Evolutionary conservation across 352 stramenopile species (phyloP), one percentile per base, ranked within the genome.

Genomic region (Globisporangium nunn): DNA sequence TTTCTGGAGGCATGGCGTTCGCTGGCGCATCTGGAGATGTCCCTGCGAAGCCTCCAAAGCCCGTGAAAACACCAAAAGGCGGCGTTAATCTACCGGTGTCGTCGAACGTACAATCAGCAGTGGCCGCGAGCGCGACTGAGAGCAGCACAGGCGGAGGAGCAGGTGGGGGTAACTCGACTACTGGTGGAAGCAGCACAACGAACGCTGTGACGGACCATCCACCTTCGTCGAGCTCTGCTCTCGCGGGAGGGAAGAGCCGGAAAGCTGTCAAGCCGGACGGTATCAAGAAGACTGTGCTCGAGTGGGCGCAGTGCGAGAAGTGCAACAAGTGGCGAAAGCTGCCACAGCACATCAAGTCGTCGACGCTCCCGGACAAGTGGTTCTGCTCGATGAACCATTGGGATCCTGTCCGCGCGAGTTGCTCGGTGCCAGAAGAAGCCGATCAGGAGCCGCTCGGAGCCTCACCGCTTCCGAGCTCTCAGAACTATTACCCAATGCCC

Each of bases 311-410:
- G 66, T 98, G 96, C 70, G 96, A 98, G 56, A 87, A 88, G 54
- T 99, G 96, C 74, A 83, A 91, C 52, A 98, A 98, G 68, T 99
- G 96, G 96, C 88, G 96, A 48, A 95, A 97, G 59, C 64, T 99
- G 18, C 93, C 96, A 1, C 78, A 79, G 17, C 78, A 88, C 62
- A 91, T 98, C 50, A 91, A 98, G 60, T 88, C 85, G 28, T 91
- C 92, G 8, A 93, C 76, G 29, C 76, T 99, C 14, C 95, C 95
- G 5, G 91, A 98, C 63, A 87, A 96, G 59, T 99, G 96, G 96
- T 98, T 96, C 62, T 99, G 96, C 70, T 84, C 88, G 18, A 89
- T 98, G 78, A 99, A 99, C 68, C 80, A 87, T 33, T 98, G 92
- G 81, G 94, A 98, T 65, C 63, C 78, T n/a, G 87, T 70, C 4